These are phyloP conservation scores for Decorospora gaudefroyi DNA, from an alignment of 2,329 filamentous ascomycete species.

Conservation along the genomic window DNA sequence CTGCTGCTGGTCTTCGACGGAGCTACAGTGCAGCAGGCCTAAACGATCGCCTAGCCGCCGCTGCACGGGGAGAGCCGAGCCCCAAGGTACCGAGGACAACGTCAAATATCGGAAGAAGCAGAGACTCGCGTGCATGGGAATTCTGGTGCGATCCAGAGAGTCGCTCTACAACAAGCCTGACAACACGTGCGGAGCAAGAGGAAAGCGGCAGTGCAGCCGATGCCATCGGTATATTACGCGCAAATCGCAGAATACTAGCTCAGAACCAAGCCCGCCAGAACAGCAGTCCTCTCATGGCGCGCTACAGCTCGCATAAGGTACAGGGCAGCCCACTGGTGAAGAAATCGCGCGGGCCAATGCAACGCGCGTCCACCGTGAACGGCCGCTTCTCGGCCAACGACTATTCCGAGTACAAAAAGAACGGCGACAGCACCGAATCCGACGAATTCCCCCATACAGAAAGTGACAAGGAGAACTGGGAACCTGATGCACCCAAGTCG, in stretches of 20 bases:
- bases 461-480: slow-evolving; percentile 95
- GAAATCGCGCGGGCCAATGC: slow-evolving; percentile 40
- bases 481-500: slow-evolving; percentile 49
- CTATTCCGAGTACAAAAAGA: slow-evolving; percentile 22
- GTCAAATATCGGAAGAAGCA: slow-evolving; percentile 69
- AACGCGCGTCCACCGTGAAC: slow-evolving; percentile 43
- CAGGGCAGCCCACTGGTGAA: slow-evolving; percentile 45
- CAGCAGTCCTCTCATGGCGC: slow-evolving; percentile 53
- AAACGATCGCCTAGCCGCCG: slow-evolving; percentile 42
- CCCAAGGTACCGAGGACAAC: slow-evolving; percentile 55
- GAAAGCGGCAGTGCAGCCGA: slow-evolving; percentile 77
- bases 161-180: slow-evolving; percentile 69
- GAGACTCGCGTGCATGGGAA: slow-evolving; percentile 88
- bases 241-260: slow-evolving; percentile 59
- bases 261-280: slow-evolving; percentile 69
- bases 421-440: slow-evolving; percentile 44
- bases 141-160: slow-evolving; percentile 82
- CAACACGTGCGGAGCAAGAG: slow-evolving; percentile 79
- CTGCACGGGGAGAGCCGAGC: slow-evolving; percentile 35
- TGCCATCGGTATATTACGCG: slow-evolving; percentile 79
- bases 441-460: slow-evolving; percentile 65
- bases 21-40: slow-evolving; percentile 68
- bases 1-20: slow-evolving; percentile 63
- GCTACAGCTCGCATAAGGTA: slow-evolving; percentile 34
- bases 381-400: slow-evolving; percentile 43